phyloP scores from a whole-genome alignment of 2,329 filamentous ascomycete species.

The Xylariaceae sp. region DNA sequence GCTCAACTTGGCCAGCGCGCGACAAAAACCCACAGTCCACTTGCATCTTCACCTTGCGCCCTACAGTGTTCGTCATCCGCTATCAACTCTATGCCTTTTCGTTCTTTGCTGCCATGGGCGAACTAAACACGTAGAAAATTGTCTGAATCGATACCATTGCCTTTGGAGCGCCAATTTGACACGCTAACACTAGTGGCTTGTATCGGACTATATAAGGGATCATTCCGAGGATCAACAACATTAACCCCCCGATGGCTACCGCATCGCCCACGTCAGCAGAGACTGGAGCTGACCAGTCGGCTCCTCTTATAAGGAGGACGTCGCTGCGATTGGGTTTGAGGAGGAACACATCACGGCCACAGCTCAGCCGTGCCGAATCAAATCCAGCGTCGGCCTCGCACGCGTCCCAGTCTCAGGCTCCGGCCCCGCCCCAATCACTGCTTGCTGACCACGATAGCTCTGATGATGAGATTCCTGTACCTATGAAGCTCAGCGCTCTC shows the following conservation, averaged over 20 bases:
- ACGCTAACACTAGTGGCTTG: constrained; percentile 18
- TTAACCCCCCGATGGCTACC: constrained; percentile 27
- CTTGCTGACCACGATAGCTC: constrained; percentile 75
- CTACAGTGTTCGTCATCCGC: constrained; percentile 34
- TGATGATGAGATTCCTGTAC: constrained; percentile 87
- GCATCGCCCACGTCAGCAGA: constrained; percentile 45
- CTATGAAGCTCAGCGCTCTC: constrained; percentile 89
- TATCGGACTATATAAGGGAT: constrained; percentile 17
- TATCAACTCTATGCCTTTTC: constrained; percentile 32
- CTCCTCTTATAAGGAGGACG: constrained; percentile 46
- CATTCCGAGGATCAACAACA: neutral
- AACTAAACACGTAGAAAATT: constrained; percentile 41
- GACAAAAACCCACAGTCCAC: constrained; percentile 20
- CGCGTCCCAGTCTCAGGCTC: constrained; percentile 12
- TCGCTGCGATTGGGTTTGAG: constrained; percentile 54
- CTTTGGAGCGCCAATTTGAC: constrained; percentile 28
- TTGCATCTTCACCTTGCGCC: neutral
- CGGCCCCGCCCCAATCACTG: constrained; percentile 36
- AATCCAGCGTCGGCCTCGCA: constrained; percentile 37
- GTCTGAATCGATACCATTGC: constrained; percentile 31
- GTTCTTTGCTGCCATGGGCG: constrained; percentile 34
- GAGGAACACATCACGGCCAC: constrained; percentile 46
- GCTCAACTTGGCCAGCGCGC: constrained; percentile 22
- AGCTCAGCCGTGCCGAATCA: constrained; percentile 44
- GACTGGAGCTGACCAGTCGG: constrained; percentile 45